These are phyloP conservation scores for Monosporascus cannonballus DNA, from an alignment of 2,329 filamentous ascomycete species.

Conservation along the genomic window DNA sequence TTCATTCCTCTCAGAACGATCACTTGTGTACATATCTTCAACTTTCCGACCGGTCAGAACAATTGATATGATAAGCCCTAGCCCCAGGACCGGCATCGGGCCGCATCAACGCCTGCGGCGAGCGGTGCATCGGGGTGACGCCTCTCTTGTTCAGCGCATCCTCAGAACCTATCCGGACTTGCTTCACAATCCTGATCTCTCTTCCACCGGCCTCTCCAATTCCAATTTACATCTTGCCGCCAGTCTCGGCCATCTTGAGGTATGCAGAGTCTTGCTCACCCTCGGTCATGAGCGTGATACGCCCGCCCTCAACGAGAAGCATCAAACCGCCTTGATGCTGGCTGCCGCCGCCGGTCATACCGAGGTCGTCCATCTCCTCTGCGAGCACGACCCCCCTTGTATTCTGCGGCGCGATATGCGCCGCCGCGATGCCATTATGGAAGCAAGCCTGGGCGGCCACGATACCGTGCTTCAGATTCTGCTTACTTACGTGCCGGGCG, in stretches of 20 bases:
- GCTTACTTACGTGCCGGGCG: constrained; percentile 53
- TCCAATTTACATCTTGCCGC: constrained; percentile 80
- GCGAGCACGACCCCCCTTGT: constrained; percentile 54
- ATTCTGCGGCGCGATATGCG: constrained; percentile 60
- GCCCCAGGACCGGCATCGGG: constrained; percentile 55
- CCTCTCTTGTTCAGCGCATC: constrained; percentile 68
- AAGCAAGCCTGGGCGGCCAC: constrained; percentile 53
- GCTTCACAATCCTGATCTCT: constrained; percentile 74
- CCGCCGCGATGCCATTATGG: constrained; percentile 69
- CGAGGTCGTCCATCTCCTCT: constrained; percentile 67
- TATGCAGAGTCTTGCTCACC: constrained; percentile 65
- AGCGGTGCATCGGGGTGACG: constrained; percentile 71
- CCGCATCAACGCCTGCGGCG: constrained; percentile 71
- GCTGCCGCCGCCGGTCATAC: constrained; percentile 65
- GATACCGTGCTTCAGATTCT: constrained; percentile 61
- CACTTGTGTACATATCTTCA: not conserved
- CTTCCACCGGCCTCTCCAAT: constrained; percentile 64
- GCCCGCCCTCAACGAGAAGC: constrained; percentile 70
- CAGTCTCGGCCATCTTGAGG: constrained; percentile 61
- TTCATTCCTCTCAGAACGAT: not conserved
- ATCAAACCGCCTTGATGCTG: constrained; percentile 77
- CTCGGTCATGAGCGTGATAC: constrained; percentile 68
- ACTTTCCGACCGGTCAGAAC: too few relatives aligned
- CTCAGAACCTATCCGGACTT: constrained; percentile 64
- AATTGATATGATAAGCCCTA: not conserved